A percentile compares a stretch with the other conserved stretches of the same genome.
phyloP scores from a whole-genome alignment of 805 yeast genomes.

The Saccharomycopsis sp. region DNA sequence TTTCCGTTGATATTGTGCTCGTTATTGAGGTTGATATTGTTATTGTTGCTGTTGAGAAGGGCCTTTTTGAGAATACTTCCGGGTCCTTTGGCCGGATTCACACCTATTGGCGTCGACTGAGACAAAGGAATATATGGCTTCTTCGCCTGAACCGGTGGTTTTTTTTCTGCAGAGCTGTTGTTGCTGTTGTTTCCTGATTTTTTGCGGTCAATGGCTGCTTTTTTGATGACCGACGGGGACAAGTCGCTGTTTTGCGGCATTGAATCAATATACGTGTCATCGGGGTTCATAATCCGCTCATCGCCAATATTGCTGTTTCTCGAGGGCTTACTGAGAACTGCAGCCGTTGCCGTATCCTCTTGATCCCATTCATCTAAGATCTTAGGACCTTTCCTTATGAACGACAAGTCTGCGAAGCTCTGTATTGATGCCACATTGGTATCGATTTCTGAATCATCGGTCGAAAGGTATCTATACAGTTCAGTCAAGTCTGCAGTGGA shows the following conservation, averaged over 20 bases:
- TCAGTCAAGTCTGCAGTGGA: slow-evolving; percentile 13
- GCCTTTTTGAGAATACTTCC: slow-evolving; percentile 9
- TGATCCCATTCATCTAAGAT: slow-evolving; percentile 18
- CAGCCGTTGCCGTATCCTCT: not conserved
- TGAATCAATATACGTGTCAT: not conserved
- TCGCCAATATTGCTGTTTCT: not conserved
- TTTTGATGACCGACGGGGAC: not conserved
- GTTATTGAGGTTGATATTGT: not conserved
- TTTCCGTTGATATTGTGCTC: not conserved
- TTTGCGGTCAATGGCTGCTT: not conserved
- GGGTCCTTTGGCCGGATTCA: slow-evolving; percentile 1
- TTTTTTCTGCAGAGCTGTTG: not conserved
- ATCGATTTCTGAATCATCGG: slow-evolving; percentile 18
- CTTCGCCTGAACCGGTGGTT: not conserved
- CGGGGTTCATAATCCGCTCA: not conserved
- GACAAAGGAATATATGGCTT: not conserved
- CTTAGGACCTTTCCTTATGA: slow-evolving; percentile 13
- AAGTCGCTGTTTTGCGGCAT: not conserved
- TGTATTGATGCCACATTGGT: slow-evolving; percentile 6
- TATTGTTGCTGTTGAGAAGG: not conserved
- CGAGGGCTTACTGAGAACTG: not conserved
- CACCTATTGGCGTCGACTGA: not conserved
- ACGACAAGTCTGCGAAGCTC: slow-evolving; percentile 13
- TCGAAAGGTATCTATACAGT: slow-evolving; percentile 17
- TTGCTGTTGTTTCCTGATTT: not conserved